These are phyloP conservation scores for Amanita pallidorosea DNA, from an alignment of 768 basidiomycete species.

Conservation along the genomic window DNA sequence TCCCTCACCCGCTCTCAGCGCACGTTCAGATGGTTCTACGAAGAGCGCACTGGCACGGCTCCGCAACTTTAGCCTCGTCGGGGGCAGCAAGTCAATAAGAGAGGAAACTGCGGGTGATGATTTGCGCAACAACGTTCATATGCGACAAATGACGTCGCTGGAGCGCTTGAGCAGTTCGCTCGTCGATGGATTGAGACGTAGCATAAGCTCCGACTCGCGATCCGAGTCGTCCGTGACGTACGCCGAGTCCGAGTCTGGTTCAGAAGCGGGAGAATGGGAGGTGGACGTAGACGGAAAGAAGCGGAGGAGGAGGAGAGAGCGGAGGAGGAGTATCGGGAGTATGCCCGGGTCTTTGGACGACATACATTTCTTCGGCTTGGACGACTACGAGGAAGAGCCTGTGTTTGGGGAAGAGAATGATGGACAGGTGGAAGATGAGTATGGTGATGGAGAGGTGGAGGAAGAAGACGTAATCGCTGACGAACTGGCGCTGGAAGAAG, in stretches of 20 bases:
- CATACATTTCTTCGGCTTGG: conserved; percentile 38
- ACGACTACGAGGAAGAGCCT: conserved; percentile 23
- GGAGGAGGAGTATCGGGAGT: conserved; percentile 63
- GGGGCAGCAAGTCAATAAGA: conserved; percentile 15
- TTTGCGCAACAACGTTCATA: conserved; percentile 26
- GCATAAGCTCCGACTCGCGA: conserved; percentile 43
- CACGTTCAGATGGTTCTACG: conserved; percentile 79
- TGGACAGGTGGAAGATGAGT: not conserved
- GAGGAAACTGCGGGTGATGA: conserved; percentile 10
- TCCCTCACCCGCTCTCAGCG: conserved; percentile 89
- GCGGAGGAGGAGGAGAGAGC: conserved; percentile 22
- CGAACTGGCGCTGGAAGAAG: conserved; percentile 12
- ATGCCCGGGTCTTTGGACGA: conserved; percentile 81
- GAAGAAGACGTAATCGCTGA: not conserved
- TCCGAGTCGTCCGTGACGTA: conserved; percentile 35
- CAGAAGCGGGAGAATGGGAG: conserved; percentile 27
- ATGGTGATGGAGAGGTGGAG: not conserved
- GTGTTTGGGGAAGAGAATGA: not conserved
- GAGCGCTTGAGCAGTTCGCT: conserved; percentile 58
- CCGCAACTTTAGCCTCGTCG: conserved; percentile 69
- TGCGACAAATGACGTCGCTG: conserved; percentile 69
- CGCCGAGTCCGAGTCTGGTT: conserved; percentile 44
- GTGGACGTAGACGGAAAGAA: conserved; percentile 26
- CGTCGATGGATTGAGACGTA: conserved; percentile 29
- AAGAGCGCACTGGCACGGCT: conserved; percentile 65